Percentiles rank a stretch among this genome's conserved stretches.
Evolutionary conservation across 768 basidiomycete genomes (phyloP).

Genomic region (Steccherinum ochraceum): DNA sequence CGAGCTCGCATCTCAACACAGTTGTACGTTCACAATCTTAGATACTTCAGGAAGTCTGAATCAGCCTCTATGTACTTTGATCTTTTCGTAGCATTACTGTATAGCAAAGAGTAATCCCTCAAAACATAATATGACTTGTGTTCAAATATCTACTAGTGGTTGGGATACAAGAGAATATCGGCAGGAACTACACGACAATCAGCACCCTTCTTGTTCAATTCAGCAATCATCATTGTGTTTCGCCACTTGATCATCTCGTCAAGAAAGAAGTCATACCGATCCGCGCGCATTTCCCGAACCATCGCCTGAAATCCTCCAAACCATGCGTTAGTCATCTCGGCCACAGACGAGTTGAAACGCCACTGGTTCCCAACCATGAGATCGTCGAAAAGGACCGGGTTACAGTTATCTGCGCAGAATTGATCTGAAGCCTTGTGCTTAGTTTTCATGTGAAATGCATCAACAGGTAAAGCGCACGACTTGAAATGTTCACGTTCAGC

Average conservation of each 20-base stretch:
- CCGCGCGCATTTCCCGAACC: conserved; percentile 24
- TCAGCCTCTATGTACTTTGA: no score
- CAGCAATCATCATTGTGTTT: conserved; percentile 5
- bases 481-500: conserved; percentile 13
- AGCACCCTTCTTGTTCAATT: no score
- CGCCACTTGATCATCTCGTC: conserved; percentile 21
- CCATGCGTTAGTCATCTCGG: conserved; percentile 33
- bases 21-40: no score
- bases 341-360: conserved; percentile 30
- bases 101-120: no score
- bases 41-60: no score
- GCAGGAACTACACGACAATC: no score
- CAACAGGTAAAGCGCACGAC: conserved; percentile 21
- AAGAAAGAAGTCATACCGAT: conserved; percentile 22
- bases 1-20: no score
- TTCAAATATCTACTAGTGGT: no score
- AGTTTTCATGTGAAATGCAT: conserved; percentile 29
- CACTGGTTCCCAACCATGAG: conserved; percentile 23
- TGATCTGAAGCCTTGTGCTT: conserved; percentile 25
- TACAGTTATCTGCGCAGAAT: conserved; percentile 24
- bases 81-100: no score
- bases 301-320: conserved; percentile 29
- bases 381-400: conserved; percentile 23
- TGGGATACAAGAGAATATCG: no score
- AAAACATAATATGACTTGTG: no score